Evolutionary conservation across 345 rosid genomes (phyloP).

Genomic region (Murraya koenigii): DNA sequence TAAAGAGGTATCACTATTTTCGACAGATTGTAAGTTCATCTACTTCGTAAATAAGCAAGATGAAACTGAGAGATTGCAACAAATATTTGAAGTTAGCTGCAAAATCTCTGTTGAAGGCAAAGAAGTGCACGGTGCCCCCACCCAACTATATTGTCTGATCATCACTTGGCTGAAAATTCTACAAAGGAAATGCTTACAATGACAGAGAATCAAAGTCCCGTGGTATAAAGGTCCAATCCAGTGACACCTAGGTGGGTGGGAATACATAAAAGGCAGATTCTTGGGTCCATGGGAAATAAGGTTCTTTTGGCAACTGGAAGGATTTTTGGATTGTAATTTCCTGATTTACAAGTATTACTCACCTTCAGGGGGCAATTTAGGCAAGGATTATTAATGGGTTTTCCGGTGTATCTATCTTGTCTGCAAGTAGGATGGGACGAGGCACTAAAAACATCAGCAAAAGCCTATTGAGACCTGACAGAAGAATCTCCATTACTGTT

Average conservation of each 20-base stretch:
- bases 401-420: constrained; percentile 31
- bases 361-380: constrained; percentile 16
- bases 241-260: constrained; percentile 22
- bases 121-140: neutral
- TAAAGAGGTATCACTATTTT: neutral
- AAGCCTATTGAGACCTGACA: constrained; percentile 46
- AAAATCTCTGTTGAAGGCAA: neutral
- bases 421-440: constrained; percentile 42
- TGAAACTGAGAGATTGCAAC: neutral
- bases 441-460: constrained; percentile 38
- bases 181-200: neutral
- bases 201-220: constrained; percentile 14
- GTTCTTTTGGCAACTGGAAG: constrained; percentile 18
- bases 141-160: neutral
- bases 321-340: neutral
- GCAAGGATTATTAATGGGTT: constrained; percentile 19
- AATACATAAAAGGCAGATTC: constrained; percentile 22
- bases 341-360: constrained; percentile 8
- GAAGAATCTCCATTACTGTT: constrained; percentile 64
- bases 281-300: constrained; percentile 20
- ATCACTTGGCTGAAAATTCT: neutral
- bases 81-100: neutral
- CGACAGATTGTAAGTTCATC: neutral
- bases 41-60: neutral
- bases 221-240: constrained; percentile 20